phyloP scores from a whole-genome alignment of 129 eudicot genomes.

The Flaveria ramosissima region DNA sequence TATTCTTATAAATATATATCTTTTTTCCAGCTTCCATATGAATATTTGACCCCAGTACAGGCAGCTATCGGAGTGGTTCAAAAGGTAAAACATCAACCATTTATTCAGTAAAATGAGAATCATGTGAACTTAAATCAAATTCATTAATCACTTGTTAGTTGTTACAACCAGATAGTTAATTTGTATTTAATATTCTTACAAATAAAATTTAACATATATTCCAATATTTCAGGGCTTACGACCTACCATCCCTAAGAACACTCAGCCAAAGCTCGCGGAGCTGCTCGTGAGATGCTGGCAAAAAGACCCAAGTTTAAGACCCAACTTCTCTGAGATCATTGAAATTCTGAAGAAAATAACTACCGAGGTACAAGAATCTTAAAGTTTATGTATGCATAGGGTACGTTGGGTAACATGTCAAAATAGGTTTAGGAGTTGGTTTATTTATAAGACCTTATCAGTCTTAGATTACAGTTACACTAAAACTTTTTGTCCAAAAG shows the following conservation, averaged over 20 bases:
- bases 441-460: background rate
- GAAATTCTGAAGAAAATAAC: constrained; percentile 56
- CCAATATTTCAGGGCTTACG: constrained; percentile 67
- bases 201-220: background rate
- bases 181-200: background rate
- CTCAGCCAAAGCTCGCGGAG: constrained; percentile 70
- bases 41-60: constrained; percentile 86
- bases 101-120: background rate
- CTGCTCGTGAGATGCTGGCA: constrained; percentile 97
- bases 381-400: constrained; percentile 1
- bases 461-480: background rate
- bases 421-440: background rate
- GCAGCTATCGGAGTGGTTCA: constrained; percentile 99
- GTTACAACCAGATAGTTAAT: background rate
- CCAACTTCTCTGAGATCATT: constrained; percentile 75
- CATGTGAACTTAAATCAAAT: constrained; percentile 1
- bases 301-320: constrained; percentile 81
- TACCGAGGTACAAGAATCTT: constrained; percentile 58
- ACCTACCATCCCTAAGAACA: constrained; percentile 80
- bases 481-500: background rate
- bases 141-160: background rate
- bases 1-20: background rate
- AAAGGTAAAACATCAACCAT: constrained; percentile 56
- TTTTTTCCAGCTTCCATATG: constrained; percentile 82
- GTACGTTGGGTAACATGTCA: background rate